Conservation (phyloP, 2,329 filamentous ascomycete genomes). For the Fusarium pilosicola region DNA sequence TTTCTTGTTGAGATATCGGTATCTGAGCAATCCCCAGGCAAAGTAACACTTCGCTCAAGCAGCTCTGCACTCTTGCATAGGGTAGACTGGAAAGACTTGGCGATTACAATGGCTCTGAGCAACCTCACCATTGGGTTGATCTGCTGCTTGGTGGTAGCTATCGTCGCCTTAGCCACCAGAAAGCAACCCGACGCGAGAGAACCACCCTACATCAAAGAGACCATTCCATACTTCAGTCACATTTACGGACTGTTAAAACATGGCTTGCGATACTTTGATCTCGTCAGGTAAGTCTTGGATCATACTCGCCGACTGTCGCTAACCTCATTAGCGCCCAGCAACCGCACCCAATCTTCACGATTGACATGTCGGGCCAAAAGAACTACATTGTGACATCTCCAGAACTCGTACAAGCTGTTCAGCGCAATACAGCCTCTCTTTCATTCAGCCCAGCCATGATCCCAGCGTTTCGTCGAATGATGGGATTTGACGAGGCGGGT, state of each 20-base stretch:
- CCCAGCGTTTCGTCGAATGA: constrained; percentile 35
- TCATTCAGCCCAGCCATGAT: constrained; percentile 36
- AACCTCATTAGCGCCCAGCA: constrained; percentile 21
- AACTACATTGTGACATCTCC: constrained; percentile 39
- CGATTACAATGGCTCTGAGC: constrained; percentile 9
- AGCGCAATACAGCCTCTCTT: constrained; percentile 25
- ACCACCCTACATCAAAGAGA: constrained; percentile 25
- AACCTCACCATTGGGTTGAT: constrained; percentile 8
- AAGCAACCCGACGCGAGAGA: constrained; percentile 25
- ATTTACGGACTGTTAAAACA: constrained; percentile 29
- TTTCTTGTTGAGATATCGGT: not conserved
- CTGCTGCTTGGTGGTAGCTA: constrained; percentile 13
- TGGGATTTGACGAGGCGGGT: constrained; percentile 32
- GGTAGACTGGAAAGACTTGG: not conserved
- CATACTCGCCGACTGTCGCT: not conserved
- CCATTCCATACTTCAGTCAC: constrained; percentile 21
- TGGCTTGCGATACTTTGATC: constrained; percentile 33
- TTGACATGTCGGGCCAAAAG: constrained; percentile 36
- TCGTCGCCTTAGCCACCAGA: not conserved
- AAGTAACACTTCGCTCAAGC: not conserved
- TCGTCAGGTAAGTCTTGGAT: constrained; percentile 8
- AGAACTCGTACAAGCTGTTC: constrained; percentile 34
- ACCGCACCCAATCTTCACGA: constrained; percentile 38
- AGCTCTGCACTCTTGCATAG: not conserved
- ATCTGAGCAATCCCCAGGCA: not conserved